A percentile compares a stretch with the other conserved stretches of the same genome.
phyloP scores from a whole-genome alignment of 495 filamentous ascomycete genomes.

The Hypoxylon intermedium region DNA sequence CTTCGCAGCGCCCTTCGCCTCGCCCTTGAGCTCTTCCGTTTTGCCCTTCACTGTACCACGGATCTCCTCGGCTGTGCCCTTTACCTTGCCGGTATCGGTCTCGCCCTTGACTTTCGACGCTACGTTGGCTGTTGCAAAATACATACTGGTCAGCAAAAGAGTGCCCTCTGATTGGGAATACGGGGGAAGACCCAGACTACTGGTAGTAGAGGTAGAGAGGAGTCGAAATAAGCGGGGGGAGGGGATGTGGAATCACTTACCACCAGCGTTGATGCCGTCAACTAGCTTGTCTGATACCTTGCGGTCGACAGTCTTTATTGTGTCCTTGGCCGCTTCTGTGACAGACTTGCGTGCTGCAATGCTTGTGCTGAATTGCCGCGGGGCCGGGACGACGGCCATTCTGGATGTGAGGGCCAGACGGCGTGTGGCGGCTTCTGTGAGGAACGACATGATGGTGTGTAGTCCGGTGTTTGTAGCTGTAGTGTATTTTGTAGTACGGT shows the following conservation, averaged over 20 bases:
- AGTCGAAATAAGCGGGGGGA: not conserved
- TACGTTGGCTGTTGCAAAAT: slow-evolving; percentile 51
- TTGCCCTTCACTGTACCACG: slow-evolving; percentile 49
- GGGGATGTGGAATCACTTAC: slow-evolving; percentile 44
- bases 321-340: slow-evolving; percentile 58
- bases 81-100: slow-evolving; percentile 44
- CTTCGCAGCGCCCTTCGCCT: slow-evolving; percentile 38
- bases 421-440: slow-evolving; percentile 50
- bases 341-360: slow-evolving; percentile 51
- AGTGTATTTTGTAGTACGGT: not conserved
- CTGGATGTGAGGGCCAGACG: slow-evolving; percentile 48
- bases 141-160: no score
- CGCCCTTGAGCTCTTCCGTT: slow-evolving; percentile 42
- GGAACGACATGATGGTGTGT: slow-evolving; percentile 55
- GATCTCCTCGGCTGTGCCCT: slow-evolving; percentile 47
- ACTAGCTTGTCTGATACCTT: slow-evolving; percentile 62
- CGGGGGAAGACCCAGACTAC: no score
- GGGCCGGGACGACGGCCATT: slow-evolving; percentile 37
- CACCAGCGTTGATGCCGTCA: slow-evolving; percentile 59
- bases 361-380: slow-evolving; percentile 53
- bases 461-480: not conserved
- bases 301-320: slow-evolving; percentile 57
- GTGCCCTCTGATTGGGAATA: no score
- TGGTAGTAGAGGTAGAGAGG: not conserved
- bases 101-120: slow-evolving; percentile 54